Conservation (phyloP, 1,139 yeast species). For the Waltiozyma sp. region DNA sequence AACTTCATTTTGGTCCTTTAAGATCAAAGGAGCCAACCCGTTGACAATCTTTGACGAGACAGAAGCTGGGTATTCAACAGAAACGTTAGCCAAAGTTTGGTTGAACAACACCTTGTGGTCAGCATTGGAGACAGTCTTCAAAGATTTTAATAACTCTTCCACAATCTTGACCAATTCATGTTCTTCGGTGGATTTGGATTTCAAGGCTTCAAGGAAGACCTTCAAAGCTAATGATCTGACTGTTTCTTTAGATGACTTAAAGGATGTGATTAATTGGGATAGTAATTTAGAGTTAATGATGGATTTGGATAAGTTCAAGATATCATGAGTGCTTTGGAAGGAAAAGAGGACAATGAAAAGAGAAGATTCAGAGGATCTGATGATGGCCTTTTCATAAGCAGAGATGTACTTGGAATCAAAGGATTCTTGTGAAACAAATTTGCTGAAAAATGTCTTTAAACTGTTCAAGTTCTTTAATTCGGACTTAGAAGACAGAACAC, state of each 20-base stretch:
- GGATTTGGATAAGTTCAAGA: constrained; percentile 27
- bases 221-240: constrained; percentile 45
- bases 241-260: constrained; percentile 60
- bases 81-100: constrained; percentile 26
- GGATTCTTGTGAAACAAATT: constrained; percentile 32
- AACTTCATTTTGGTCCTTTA: constrained; percentile 68
- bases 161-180: constrained; percentile 23
- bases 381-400: constrained; percentile 59
- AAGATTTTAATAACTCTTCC: constrained; percentile 43
- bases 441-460: constrained; percentile 27
- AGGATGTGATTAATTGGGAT: constrained; percentile 46
- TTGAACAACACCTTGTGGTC: constrained; percentile 53
- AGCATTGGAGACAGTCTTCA: constrained; percentile 52
- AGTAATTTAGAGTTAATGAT: constrained; percentile 41
- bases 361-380: constrained; percentile 74
- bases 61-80: constrained; percentile 15
- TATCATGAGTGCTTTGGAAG: constrained; percentile 26
- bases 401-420: constrained; percentile 41
- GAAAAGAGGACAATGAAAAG: constrained; percentile 40
- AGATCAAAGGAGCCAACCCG: constrained; percentile 37
- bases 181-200: constrained; percentile 14
- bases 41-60: constrained; percentile 29
- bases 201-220: constrained; percentile 24
- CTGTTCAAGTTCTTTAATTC: constrained; percentile 22
- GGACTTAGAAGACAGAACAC: constrained; percentile 33